phyloP scores from a whole-genome alignment of 805 yeast species.

The Pichia scutulata region DNA sequence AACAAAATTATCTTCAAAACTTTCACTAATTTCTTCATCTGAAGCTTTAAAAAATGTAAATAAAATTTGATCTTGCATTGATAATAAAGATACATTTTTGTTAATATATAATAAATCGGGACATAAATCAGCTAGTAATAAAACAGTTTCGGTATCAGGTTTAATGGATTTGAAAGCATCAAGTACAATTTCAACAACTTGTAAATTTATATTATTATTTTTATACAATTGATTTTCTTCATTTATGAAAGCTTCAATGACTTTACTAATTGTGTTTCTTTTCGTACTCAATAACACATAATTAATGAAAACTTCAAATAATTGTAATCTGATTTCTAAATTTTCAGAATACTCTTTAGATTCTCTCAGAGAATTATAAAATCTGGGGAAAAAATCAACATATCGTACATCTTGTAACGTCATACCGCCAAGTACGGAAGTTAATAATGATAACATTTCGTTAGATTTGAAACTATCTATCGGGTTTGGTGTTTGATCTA shows the following conservation, averaged over 20 bases:
- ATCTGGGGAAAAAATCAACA: conserved; percentile 28
- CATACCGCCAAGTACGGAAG: conserved; percentile 23
- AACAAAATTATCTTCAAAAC: conserved; percentile 23
- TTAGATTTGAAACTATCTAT: conserved; percentile 15
- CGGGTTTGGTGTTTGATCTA: conserved; percentile 23
- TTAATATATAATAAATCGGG: conserved; percentile 7
- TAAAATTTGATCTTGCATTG: conserved; percentile 12
- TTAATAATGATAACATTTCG: conserved; percentile 20
- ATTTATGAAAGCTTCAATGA: conserved; percentile 23
- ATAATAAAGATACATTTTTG: not conserved
- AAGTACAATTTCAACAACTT: conserved; percentile 23
- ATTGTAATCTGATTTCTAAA: conserved; percentile 19
- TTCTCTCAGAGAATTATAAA: conserved; percentile 25
- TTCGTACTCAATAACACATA: conserved; percentile 26
- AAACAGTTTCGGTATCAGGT: conserved; percentile 25
- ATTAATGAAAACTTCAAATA: conserved; percentile 28
- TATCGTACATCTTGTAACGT: conserved; percentile 22
- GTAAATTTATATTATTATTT: conserved; percentile 12
- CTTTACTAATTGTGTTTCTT: conserved; percentile 17
- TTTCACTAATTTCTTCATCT: conserved; percentile 22
- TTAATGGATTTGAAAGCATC: conserved; percentile 23
- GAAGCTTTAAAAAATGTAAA: conserved; percentile 22
- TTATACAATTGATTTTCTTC: conserved; percentile 17
- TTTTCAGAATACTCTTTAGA: conserved; percentile 18
- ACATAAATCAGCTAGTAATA: conserved; percentile 17